These are phyloP conservation scores for Fusarium newnesense DNA, from an alignment of 2,329 filamentous ascomycete genomes.

Conservation along the genomic window DNA sequence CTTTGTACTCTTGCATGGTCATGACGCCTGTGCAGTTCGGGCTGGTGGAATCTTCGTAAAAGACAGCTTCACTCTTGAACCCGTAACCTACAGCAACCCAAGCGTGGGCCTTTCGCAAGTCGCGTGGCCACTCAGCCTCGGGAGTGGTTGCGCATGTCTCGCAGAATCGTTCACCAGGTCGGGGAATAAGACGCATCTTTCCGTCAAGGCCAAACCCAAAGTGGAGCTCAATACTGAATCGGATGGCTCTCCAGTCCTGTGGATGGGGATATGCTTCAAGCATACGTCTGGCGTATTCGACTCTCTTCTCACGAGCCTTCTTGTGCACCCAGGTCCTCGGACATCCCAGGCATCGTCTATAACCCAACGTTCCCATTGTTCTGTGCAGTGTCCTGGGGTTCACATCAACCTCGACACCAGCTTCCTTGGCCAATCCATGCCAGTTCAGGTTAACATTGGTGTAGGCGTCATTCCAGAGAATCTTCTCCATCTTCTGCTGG, in stretches of 20 bases:
- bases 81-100: constrained; percentile 51
- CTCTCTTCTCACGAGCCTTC: constrained; percentile 47
- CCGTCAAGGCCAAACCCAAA: constrained; percentile 53
- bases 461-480: constrained; percentile 52
- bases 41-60: constrained; percentile 51
- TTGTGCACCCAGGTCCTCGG: constrained; percentile 46
- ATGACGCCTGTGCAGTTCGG: constrained; percentile 47
- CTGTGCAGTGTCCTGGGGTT: constrained; percentile 51
- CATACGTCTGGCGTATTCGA: constrained; percentile 49
- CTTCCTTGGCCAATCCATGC: constrained; percentile 48
- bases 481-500: constrained; percentile 50
- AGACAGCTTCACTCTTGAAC: constrained; percentile 52
- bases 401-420: constrained; percentile 47
- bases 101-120: constrained; percentile 48
- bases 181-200: constrained; percentile 49
- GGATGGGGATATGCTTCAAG: constrained; percentile 47
- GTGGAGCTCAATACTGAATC: constrained; percentile 52
- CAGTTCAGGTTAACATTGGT: constrained; percentile 49
- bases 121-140: constrained; percentile 47
- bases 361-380: constrained; percentile 51
- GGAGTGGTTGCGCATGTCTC: constrained; percentile 40
- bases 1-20: constrained; percentile 50
- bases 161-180: constrained; percentile 49
- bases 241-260: constrained; percentile 47
- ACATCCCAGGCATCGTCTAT: constrained; percentile 50